Evolutionary conservation across 2,329 filamentous ascomycete genomes (phyloP), one percentile per base, ranked within the genome.

Genomic region (Colletotrichum abscissum): DNA sequence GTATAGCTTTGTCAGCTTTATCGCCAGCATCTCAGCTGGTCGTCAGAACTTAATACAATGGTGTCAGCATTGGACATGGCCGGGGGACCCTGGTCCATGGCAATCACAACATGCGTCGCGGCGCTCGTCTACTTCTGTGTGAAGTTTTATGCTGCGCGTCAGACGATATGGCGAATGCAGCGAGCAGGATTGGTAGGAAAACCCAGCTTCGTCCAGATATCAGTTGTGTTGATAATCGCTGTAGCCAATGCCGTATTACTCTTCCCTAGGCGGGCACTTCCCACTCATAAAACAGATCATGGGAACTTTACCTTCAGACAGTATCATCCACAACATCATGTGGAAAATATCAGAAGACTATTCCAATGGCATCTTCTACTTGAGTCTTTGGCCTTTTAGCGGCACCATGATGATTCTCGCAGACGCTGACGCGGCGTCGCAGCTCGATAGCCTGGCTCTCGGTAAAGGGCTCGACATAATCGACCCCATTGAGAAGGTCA

Each of bases 401-500:
- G 58, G 71, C 14, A 76, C 75, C 7, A 54, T 73, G 12, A 63
- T 75, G 24, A 52, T 79, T 26, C 75, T 76, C 16, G 63, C 78
- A 58, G 71, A 76, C 63, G 60, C 75, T 4, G 63, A 75, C 26
- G 67, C 80, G 1, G 75, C 77, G 6, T 67, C 74, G 5, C 79
- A 80, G 67, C 77, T 80, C 52, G 74, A 38, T 75, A 77, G 49
- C 72, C 76, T 2, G 55, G 75, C 28, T 73, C 75, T 24, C 52
- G 76, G 22, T 72, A 79, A 79, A 42, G 72, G 78, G 22, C 63
- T 78, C 26, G 80, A 81, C 66, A 78, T 82, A 64, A 83, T 77
- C 56, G 65, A 72, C 4, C 62, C 77, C 12, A 58, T 80, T 9
- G 73, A 75, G 26, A 80, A 79, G 2, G 66, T 84, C 6, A 82